Conservation (phyloP, 164 flowering plant genomes). For the Dillenia turbinata region DNA sequence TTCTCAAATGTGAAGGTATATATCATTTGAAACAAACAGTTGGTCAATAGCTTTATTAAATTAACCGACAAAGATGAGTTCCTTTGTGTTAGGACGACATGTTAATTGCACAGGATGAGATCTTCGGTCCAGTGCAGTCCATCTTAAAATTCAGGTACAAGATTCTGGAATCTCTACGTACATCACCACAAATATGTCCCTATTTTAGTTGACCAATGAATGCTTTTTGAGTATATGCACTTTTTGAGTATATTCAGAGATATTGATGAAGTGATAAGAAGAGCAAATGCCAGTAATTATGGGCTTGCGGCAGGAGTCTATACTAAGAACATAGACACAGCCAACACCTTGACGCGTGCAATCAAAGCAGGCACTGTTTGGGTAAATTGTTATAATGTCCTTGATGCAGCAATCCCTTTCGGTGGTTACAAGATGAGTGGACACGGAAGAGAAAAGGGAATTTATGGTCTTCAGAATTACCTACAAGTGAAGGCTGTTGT, state of each 20-base stretch:
- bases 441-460: conserved; percentile 84
- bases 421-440: conserved; percentile 98
- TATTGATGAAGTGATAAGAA: conserved; percentile 57
- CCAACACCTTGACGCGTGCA: conserved; percentile 68
- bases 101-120: conserved; percentile 87
- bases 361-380: conserved; percentile 79
- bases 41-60: too few species aligned
- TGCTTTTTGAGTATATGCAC: too few species aligned
- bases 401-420: conserved; percentile 90
- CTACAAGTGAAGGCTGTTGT: conserved; percentile 94
- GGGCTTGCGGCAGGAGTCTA: conserved; percentile 94
- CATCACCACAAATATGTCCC: too few species aligned
- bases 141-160: conserved; percentile 90
- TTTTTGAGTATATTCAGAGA: conserved; percentile 38
- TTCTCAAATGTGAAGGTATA: conserved; percentile 93
- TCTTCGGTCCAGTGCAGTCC: conserved; percentile 93
- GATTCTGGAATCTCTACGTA: too few species aligned
- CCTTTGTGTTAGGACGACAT: conserved; percentile 54
- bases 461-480: conserved; percentile 79
- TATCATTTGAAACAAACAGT: too few species aligned
- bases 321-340: conserved; percentile 63
- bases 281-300: conserved; percentile 64
- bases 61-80: not conserved
- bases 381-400: conserved; percentile 84
- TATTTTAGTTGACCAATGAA: not conserved